Evolutionary conservation across 352 stramenopile genomes (phyloP).

Genomic region (Globisporangium spinosum): DNA sequence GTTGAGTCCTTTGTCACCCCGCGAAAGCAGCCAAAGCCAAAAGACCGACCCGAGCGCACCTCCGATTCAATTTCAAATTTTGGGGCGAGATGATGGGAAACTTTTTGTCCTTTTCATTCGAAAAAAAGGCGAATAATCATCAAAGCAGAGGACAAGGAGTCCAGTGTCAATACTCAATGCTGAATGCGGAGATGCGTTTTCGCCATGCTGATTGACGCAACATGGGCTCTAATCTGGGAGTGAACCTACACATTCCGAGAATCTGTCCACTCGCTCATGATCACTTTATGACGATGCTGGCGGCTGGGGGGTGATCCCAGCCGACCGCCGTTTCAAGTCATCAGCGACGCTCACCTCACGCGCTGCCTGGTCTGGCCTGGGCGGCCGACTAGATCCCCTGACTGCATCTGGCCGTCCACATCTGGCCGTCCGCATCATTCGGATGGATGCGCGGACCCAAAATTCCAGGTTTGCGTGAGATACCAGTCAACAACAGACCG

Average conservation of each 20-base stretch:
- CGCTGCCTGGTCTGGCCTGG: not conserved
- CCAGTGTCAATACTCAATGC: not conserved
- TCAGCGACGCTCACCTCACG: not conserved
- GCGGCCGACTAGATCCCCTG: not conserved
- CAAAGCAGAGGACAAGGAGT: not conserved
- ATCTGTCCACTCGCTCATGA: not conserved
- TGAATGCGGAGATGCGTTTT: not conserved
- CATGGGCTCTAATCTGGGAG: not conserved
- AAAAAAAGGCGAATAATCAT: not conserved
- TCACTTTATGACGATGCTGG: not conserved
- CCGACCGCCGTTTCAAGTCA: not conserved
- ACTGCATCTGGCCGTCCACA: not conserved
- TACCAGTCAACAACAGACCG: not conserved
- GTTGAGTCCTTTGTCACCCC: not conserved
- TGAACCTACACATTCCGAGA: not conserved
- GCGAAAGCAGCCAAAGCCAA: not conserved
- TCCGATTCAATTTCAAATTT: not conserved
- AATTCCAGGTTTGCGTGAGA: not conserved
- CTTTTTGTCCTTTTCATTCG: not conserved
- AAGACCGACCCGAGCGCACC: not conserved
- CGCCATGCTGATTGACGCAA: not conserved
- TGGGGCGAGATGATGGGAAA: not conserved
- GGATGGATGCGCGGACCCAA: not conserved
- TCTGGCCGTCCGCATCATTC: not conserved
- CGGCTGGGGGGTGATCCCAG: not conserved